Evolutionary conservation across 2,329 filamentous ascomycete species (phyloP), one percentile per base, ranked within the genome.

Genomic region (Stagonosporopsis tanaceti): DNA sequence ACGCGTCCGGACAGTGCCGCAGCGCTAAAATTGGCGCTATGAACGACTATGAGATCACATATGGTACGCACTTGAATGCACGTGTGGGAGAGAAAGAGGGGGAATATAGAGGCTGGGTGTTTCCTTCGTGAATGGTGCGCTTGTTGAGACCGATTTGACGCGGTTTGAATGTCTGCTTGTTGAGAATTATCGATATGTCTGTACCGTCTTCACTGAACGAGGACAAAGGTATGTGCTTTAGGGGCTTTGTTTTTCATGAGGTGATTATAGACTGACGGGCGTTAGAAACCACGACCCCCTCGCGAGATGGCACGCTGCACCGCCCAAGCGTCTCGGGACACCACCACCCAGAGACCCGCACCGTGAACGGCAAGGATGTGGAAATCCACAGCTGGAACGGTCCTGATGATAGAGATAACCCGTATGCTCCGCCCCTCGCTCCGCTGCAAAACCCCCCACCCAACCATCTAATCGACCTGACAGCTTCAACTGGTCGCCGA

Each of bases 401-500:
- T 3, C 60, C 65, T 3, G 47, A 67, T 20, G 69, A 70, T 44
- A 60, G 60, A 24, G 67, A 68, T 3, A 70, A 71, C 30, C 69
- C 69, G 65, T 70, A 58, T 1, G 60, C 4, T 28, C 12, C 14
- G 12, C 25, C 17, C 2, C 12, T n/a, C 20, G 20, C 20, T 5
- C 22, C 28, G n/a, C 3, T 20, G 9, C 9, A 24, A 27, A 20
- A 20, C 20, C 20, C 20, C 20, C 32, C 28, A 7, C 20, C 20
- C 32, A 25, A 7, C 27, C 7, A 20, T 20, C 32, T 25, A 1
- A 30, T 20, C 30, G 42, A 17, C 28, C 2, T 35, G 11, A 25
- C 39, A 77, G 75, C 11, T 78, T 79, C 69, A 79, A 79, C 34
- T 79, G 77, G 77, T 75, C 74, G 24, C 59, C 60, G 1, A 67